Conservation (phyloP, 148 eudicot genomes). For the Rhododendron griersonianum region DNA sequence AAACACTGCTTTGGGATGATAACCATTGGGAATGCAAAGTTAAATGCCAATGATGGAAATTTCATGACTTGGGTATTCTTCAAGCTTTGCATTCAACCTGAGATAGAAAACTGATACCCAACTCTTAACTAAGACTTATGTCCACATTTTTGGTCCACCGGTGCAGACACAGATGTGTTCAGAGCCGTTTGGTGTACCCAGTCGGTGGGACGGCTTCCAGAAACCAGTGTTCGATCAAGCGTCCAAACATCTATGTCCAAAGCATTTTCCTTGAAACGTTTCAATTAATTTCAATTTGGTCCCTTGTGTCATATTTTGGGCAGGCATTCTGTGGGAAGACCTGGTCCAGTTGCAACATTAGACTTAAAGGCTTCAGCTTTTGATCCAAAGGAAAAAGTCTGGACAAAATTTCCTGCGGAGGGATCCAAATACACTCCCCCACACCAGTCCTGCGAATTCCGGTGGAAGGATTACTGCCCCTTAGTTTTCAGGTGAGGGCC, state of each 20-base stretch:
- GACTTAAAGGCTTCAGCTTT: constrained; percentile 90
- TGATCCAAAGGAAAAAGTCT: constrained; percentile 80
- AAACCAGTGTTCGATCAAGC: not conserved
- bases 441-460: constrained; percentile 77
- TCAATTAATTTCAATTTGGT: not conserved
- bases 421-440: constrained; percentile 95
- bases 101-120: not conserved
- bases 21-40: too few relatives aligned
- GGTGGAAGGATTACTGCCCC: constrained; percentile 98
- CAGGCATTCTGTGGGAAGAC: constrained; percentile 97
- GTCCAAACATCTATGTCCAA: not conserved
- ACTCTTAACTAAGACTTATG: not conserved
- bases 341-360: constrained; percentile 70
- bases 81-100: too few relatives aligned
- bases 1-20: too few relatives aligned
- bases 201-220: not conserved
- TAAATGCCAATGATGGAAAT: too few relatives aligned
- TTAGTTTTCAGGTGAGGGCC: constrained; percentile 77
- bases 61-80: too few relatives aligned
- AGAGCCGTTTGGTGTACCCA: not conserved
- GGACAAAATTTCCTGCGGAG: constrained; percentile 96
- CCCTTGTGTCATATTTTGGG: not conserved
- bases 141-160: not conserved
- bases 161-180: not conserved
- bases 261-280: not conserved